Percentiles rank a stretch among this genome's conserved stretches.
Evolutionary conservation across 352 stramenopile genomes (phyloP).

Genomic region (Pythium periplocum): DNA sequence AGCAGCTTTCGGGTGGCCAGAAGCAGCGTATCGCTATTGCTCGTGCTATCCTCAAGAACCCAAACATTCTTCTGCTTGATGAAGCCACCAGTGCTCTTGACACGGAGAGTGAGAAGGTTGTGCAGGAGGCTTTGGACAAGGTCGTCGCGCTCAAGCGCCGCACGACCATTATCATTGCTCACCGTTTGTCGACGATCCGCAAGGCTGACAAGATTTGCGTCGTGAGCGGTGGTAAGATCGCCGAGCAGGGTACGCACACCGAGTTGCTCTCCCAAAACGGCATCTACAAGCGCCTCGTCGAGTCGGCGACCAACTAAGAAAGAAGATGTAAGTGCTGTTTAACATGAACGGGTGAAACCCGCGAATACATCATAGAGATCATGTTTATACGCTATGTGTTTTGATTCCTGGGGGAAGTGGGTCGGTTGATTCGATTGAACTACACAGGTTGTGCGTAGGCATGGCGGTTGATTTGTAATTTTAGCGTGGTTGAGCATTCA

Average conservation of each 20-base stretch:
- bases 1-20: constrained; percentile 22
- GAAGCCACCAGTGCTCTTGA: constrained; percentile 37
- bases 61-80: constrained; percentile 33
- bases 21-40: constrained; percentile 23
- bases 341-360: too few relatives aligned
- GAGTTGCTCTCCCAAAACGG: constrained; percentile 44
- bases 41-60: constrained; percentile 33
- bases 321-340: too few relatives aligned
- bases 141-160: constrained; percentile 34
- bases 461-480: too few relatives aligned
- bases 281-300: constrained; percentile 37
- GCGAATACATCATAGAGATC: too few relatives aligned
- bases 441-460: too few relatives aligned
- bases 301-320: constrained; percentile 1
- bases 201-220: constrained; percentile 42
- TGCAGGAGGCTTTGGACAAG: constrained; percentile 37
- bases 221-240: constrained; percentile 23
- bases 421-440: too few relatives aligned
- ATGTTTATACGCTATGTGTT: too few relatives aligned
- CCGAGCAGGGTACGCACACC: constrained; percentile 30
- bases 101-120: constrained; percentile 38
- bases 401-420: too few relatives aligned
- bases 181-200: constrained; percentile 46
- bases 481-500: too few relatives aligned
- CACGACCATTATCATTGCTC: constrained; percentile 49